Base-by-base conservation (phyloP, 352 stramenopile species). In the Globisporangium polare region DNA sequence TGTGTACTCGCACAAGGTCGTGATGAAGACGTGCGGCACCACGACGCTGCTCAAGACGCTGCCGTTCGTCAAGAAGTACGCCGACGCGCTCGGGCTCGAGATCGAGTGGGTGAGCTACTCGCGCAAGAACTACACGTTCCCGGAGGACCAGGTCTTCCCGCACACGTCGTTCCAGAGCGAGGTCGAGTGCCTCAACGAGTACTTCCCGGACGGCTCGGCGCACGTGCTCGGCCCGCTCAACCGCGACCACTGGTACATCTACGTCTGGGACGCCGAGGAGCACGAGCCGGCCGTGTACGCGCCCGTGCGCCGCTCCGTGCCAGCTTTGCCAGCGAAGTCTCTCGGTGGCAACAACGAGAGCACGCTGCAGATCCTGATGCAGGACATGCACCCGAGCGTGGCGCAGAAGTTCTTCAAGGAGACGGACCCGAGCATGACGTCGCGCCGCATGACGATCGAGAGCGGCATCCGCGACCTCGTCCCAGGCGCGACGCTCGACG, bases 21-120 rank as follows among this genome's bases (percentile, higher is more conserved):
- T 99, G 24, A 94, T 99, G 66, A 99, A 99, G 83, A 99, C 98
- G 37, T 99, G 98, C 77, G 98, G 98, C 51, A 99, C 97, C 6
- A 99, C 97, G 13, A 99, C 97, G 53, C 86, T 99, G 53, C 86
- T 99, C 42, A 91, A 96, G 65, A 94, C 79, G 65, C 71, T 98
- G 57, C 81, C 82, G 17, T 90, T 88, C 52, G 80, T 98, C 55
- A 77, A 96, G 55, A 77, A 92, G 49, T 90, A 84, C 58, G 78
- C 83, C 31, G 70, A 92, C 53, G 72, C 73, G 64, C 84, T 99
- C 12, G 96, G 94, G 5, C 77, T 99, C 18, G 90, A 98, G 65
- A 95, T 99, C 62, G 95, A 99, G 73, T 99, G 96, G 96, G 84
- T 99, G 35, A 96, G 96, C 53, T 99, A 99, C 83, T 98, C 86